phyloP scores from a whole-genome alignment of 2,329 filamentous ascomycete genomes.

The Thelonectria blattea region DNA sequence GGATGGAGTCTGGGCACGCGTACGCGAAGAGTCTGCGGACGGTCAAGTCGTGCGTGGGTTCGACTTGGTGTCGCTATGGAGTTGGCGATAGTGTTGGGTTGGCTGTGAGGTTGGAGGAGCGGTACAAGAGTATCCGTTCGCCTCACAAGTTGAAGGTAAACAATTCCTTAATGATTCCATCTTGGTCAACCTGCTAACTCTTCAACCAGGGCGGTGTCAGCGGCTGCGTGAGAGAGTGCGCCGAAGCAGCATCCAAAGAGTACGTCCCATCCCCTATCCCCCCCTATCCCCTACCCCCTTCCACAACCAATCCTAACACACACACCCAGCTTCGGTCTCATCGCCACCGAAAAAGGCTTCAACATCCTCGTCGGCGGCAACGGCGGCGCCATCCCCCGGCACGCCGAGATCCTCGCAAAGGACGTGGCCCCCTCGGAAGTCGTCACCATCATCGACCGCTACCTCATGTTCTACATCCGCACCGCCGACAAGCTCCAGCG shows the following conservation, averaged over 20 bases:
- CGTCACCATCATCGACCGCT: slow-evolving; percentile 83
- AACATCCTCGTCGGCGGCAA: slow-evolving; percentile 93
- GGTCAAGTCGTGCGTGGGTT: slow-evolving; percentile 90
- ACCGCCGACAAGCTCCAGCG: slow-evolving; percentile 90
- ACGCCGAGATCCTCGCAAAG: slow-evolving; percentile 83
- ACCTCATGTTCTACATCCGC: slow-evolving; percentile 92
- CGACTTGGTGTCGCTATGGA: slow-evolving; percentile 89
- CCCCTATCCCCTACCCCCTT: too few relatives aligned
- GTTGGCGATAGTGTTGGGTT: slow-evolving; percentile 91
- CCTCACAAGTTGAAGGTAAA: slow-evolving; percentile 85
- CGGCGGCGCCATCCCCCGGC: slow-evolving; percentile 82
- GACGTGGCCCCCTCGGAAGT: slow-evolving; percentile 85
- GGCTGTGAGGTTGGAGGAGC: slow-evolving; percentile 85
- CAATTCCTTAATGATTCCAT: too few relatives aligned
- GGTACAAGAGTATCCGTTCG: slow-evolving; percentile 88
- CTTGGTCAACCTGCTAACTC: too few relatives aligned
- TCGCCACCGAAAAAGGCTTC: slow-evolving; percentile 91
- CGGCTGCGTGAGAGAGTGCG: slow-evolving; percentile 90
- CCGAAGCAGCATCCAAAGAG: slow-evolving; percentile 93
- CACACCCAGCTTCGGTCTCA: slow-evolving; percentile 74
- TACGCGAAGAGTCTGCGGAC: slow-evolving; percentile 90
- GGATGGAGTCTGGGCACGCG: slow-evolving; percentile 89
- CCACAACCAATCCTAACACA: too few relatives aligned
- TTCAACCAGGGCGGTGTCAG: slow-evolving; percentile 65
- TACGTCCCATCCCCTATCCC: too few relatives aligned